Base-by-base conservation (phyloP, 2,329 filamentous ascomycete species). In the Botrytis hyacinthi region DNA sequence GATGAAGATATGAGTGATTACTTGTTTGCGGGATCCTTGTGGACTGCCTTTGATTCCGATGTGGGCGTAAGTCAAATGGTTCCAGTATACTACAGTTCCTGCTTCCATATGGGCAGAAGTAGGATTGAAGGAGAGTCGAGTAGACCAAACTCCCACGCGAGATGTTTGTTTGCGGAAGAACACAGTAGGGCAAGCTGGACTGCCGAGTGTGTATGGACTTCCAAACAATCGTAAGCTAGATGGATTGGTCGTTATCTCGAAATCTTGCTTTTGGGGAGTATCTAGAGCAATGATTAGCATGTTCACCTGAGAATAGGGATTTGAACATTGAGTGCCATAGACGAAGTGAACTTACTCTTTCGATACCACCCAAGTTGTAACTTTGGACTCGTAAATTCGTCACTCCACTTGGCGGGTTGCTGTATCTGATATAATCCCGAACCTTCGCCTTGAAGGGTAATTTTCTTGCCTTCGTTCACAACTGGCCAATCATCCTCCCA, bases 401-500 rank as follows among this genome's bases (percentile, higher is more conserved):
- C 70, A 14, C 35, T 42, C 70, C 59, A 71, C 20, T 40, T 29
- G 9, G 40, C 6, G 6, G 42, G n/a, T 26, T 40, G 57, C 8
- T 71, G 42, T 35, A 51, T 26, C 29, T 32, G 59, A 54, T 71
- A 71, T 29, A 65, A n/a, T 51, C 59, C 59, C 4, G 44, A 44
- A 12, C 70, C 60, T 9, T 71, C n/a, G 6, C 57, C 32, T 22
- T 71, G 29, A 9, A 71, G 59, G 22, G 42, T 54, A 12, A 71
- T 54, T 2, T 51, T 63, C 35, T 51, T 71, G 42, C 59, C 44
- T n/a, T 63, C 35, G 22, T 71, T 71, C 8, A 71, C 42, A 8
- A 84, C 60, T 0, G 87, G 87, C 85, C 86, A 89, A 10, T 84
- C 82, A 0, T 83, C 84, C 6, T 83, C 79, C 88, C 86, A 90